Evolutionary conservation across 208 protist species (phyloP), one percentile per base, ranked within the genome.

Genomic region (Leishmania mexicana): DNA sequence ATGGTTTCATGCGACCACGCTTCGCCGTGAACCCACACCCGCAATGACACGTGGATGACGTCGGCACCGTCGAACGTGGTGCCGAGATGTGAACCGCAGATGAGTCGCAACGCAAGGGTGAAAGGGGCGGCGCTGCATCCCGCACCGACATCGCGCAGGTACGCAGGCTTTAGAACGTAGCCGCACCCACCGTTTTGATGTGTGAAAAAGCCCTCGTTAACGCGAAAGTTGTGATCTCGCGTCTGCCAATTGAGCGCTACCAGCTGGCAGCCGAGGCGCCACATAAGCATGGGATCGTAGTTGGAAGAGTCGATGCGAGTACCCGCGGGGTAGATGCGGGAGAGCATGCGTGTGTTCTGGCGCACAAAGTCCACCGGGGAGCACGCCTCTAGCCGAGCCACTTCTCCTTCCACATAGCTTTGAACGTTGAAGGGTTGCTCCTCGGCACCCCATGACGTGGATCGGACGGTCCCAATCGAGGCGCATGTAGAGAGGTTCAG

Each of bases 171-270:
- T 45, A 99, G 88, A 47, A 99, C 77, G 84, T 99, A 99, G 17
- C 98, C 98, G 82, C 94, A 98, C 47, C 85, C 83, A 57, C 98
- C 98, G 81, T 99, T 99, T 54, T 97, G 91, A 58, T 85, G 78
- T 53, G 73, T 60, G 84, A 99, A 99, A 77, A 95, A 94, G 58
- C 89, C 94, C 21, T 83, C 73, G 81, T 99, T 99, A 31, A 97
- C 73, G 42, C 91, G 87, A 85, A 90, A 87, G 71, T 87, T 73
- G 51, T 86, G 81, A 40, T 88, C 87, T 67, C 91, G 84, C 2
- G 90, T 90, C 79, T 99, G 98, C 85, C 90, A 98, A 89, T 99
- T 99, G 5, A 99, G 80, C 21, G 97, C 97, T 17, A 96, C 93
- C 11, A 99, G 76, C 84, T 99, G 97, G 73, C 87, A 96, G 11